Evolutionary conservation across 805 yeast species (phyloP).

Genomic region (Candida tammaniensis): DNA sequence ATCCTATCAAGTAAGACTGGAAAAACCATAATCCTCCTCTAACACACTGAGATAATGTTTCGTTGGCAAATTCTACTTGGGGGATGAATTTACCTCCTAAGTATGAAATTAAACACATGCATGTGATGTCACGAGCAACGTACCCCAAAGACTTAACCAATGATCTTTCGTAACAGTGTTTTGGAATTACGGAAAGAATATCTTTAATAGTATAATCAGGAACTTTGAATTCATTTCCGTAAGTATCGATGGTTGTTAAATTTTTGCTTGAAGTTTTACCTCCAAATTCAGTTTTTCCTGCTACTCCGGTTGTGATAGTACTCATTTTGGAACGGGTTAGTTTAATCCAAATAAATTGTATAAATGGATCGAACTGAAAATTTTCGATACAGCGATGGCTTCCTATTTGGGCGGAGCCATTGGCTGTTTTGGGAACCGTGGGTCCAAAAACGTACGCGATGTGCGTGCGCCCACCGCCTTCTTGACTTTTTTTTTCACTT

Average conservation of each 20-base stretch:
- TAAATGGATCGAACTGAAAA: no score
- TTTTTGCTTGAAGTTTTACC: background rate
- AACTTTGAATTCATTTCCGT: constrained; percentile 53
- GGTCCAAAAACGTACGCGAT: no score
- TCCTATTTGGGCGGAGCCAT: no score
- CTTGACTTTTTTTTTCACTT: no score
- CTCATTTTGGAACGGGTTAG: no score
- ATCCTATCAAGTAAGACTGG: constrained; percentile 51
- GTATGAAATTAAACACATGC: constrained; percentile 42
- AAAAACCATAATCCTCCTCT: constrained; percentile 43
- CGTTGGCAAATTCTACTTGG: constrained; percentile 23
- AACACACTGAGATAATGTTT: constrained; percentile 6
- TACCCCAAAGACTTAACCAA: constrained; percentile 47
- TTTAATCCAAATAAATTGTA: no score
- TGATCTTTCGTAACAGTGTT: constrained; percentile 58
- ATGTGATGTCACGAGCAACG: constrained; percentile 51
- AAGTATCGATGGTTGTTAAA: constrained; percentile 43
- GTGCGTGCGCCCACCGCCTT: no score
- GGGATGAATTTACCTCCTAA: constrained; percentile 45
- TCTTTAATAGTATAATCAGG: constrained; percentile 65
- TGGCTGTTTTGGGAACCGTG: no score
- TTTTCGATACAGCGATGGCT: no score
- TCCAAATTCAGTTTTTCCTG: no score
- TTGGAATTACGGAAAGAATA: constrained; percentile 55
- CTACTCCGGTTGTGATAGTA: no score